phyloP scores from a whole-genome alignment of 441 rosid species.

The Rhodomyrtus psidioides region DNA sequence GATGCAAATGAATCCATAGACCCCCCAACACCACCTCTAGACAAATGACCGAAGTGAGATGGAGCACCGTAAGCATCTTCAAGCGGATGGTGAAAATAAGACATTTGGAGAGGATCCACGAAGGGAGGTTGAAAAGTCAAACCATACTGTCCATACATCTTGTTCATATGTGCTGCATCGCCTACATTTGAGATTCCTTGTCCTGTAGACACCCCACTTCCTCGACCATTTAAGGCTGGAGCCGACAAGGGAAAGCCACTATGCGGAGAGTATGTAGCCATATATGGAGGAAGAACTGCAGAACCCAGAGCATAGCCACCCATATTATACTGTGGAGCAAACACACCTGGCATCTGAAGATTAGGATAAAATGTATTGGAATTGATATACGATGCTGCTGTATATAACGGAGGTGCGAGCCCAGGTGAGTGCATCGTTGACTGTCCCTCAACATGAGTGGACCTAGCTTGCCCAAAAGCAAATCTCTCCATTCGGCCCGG shows the following conservation, averaged over 20 bases:
- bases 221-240: conserved; percentile 33
- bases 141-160: conserved; percentile 41
- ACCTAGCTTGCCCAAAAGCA: conserved; percentile 28
- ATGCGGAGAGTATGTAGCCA: conserved; percentile 55
- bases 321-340: conserved; percentile 42
- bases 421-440: conserved; percentile 42
- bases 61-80: conserved; percentile 37
- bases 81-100: conserved; percentile 44
- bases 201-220: conserved; percentile 34
- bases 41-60: conserved; percentile 25
- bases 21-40: conserved; percentile 19
- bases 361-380: conserved; percentile 51
- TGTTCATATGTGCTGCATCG: conserved; percentile 25
- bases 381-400: conserved; percentile 49
- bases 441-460: conserved; percentile 33
- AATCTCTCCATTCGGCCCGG: conserved; percentile 23
- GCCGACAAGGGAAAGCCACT: conserved; percentile 41
- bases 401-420: conserved; percentile 40
- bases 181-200: conserved; percentile 23
- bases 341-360: conserved; percentile 52
- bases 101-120: conserved; percentile 49
- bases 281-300: conserved; percentile 20
- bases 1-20: conserved; percentile 32
- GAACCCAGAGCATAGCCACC: conserved; percentile 35
- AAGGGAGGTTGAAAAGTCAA: conserved; percentile 33